phyloP scores from a whole-genome alignment of 1,139 yeast species.

The Candida sp. region DNA sequence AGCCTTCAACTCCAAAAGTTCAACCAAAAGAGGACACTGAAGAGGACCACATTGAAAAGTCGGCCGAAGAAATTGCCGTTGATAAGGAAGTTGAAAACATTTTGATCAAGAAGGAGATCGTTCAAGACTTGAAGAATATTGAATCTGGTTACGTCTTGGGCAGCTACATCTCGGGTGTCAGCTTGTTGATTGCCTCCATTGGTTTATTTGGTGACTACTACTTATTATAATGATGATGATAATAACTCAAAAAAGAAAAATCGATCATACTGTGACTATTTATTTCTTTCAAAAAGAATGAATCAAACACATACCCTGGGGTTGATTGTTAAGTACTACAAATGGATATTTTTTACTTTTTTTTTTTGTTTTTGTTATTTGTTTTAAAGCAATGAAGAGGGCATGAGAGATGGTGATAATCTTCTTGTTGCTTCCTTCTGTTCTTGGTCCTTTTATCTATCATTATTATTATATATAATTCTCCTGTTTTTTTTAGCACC shows the following conservation, averaged over 20 bases:
- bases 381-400: neutral
- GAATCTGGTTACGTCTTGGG: conserved; percentile 36
- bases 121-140: conserved; percentile 34
- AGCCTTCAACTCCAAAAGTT: conserved; percentile 13
- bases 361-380: neutral
- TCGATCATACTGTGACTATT: neutral
- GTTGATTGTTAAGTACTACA: neutral
- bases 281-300: neutral
- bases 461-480: neutral
- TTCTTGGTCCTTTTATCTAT: neutral
- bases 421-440: neutral
- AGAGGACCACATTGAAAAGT: conserved; percentile 11
- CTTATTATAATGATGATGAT: conserved; percentile 20
- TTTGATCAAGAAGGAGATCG: conserved; percentile 43
- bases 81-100: conserved; percentile 48
- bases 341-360: conserved; percentile 1
- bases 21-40: conserved; percentile 15
- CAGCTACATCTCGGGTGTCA: conserved; percentile 42
- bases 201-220: conserved; percentile 56
- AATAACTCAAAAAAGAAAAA: neutral
- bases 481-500: neutral
- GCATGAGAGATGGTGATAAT: neutral
- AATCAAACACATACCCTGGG: neutral
- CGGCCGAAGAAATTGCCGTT: conserved; percentile 24
- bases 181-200: conserved; percentile 45